Percentiles rank a stretch among this genome's conserved stretches.
Conservation (phyloP, 1,139 yeast species). For the Pichia terricola region DNA sequence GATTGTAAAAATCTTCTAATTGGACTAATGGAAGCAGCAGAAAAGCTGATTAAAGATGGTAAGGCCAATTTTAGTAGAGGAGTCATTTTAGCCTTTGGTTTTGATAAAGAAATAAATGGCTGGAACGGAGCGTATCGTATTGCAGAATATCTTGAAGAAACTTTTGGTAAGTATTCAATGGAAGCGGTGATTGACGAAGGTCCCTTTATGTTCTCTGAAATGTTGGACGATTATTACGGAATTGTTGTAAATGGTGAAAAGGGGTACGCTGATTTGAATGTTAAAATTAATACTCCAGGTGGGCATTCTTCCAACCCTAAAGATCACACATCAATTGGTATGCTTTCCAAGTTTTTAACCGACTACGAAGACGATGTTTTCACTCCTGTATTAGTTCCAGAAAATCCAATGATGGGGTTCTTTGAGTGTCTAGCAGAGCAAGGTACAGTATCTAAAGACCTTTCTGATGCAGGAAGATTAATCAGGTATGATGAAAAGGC, state of each 20-base stretch:
- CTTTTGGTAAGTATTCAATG: slow-evolving; percentile 47
- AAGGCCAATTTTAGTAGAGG: slow-evolving; percentile 44
- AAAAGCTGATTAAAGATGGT: slow-evolving; percentile 36
- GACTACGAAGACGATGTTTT: slow-evolving; percentile 43
- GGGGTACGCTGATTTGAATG: slow-evolving; percentile 45
- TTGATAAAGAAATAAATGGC: slow-evolving; percentile 67
- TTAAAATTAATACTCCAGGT: slow-evolving; percentile 48
- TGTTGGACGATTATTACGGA: slow-evolving; percentile 13
- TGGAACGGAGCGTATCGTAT: slow-evolving; percentile 42
- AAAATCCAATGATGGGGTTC: slow-evolving; percentile 40
- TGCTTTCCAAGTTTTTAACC: slow-evolving; percentile 43
- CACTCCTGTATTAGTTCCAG: slow-evolving; percentile 32
- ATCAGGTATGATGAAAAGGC: slow-evolving; percentile 35
- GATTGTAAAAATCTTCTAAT: slow-evolving; percentile 56
- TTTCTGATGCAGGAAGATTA: slow-evolving; percentile 29
- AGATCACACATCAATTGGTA: slow-evolving; percentile 67
- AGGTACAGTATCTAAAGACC: slow-evolving; percentile 19
- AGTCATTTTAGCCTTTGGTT: slow-evolving; percentile 52
- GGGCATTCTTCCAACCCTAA: slow-evolving; percentile 74
- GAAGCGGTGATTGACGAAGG: slow-evolving; percentile 64
- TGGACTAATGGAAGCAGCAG: slow-evolving; percentile 51
- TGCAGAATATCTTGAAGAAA: slow-evolving; percentile 33
- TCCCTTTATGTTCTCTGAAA: slow-evolving; percentile 30
- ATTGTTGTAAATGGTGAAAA: slow-evolving; percentile 58
- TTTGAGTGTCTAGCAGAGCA: slow-evolving; percentile 42